Conservation (phyloP, 192 early-diverging fungal species). For the Dissophora ornata region DNA sequence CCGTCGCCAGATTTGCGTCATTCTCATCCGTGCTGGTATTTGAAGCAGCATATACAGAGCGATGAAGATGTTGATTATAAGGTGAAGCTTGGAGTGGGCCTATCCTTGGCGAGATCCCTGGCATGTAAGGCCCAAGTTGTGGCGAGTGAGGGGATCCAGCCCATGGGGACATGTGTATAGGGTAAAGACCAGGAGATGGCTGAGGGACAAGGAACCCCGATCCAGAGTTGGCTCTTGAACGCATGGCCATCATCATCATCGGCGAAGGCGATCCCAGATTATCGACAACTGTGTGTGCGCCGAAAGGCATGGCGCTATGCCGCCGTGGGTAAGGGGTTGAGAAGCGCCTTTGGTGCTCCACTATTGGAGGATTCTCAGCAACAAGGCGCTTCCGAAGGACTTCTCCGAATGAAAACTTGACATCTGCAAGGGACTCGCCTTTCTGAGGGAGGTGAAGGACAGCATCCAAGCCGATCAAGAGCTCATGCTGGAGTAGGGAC, state of each 20-base stretch:
- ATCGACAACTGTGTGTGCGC: neutral
- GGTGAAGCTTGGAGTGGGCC: conserved; percentile 34
- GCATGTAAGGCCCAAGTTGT: conserved; percentile 32
- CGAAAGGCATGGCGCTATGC: conserved; percentile 12
- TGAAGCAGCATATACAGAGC: conserved; percentile 27
- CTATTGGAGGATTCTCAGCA: conserved; percentile 30
- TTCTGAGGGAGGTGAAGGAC: conserved; percentile 51
- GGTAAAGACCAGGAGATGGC: conserved; percentile 37
- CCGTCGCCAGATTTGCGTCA: conserved; percentile 43
- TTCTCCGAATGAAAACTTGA: conserved; percentile 57
- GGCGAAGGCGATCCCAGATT: conserved; percentile 27
- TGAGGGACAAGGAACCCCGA: conserved; percentile 44
- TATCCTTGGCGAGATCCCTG: conserved; percentile 25
- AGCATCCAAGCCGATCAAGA: conserved; percentile 45
- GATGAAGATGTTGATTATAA: conserved; percentile 29
- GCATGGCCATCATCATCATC: conserved; percentile 50
- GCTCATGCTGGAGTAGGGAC: conserved; percentile 41
- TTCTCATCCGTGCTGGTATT: conserved; percentile 49
- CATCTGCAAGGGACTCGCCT: conserved; percentile 54
- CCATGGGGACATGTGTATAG: conserved; percentile 41
- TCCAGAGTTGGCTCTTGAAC: conserved; percentile 42
- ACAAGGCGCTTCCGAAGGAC: conserved; percentile 51
- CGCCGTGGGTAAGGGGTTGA: conserved; percentile 13
- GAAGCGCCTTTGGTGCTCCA: conserved; percentile 8
- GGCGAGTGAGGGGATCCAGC: conserved; percentile 22